Evolutionary conservation across 2,329 filamentous ascomycete species (phyloP), one percentile per base, ranked within the genome.

Genomic region (Colletotrichum lentis): DNA sequence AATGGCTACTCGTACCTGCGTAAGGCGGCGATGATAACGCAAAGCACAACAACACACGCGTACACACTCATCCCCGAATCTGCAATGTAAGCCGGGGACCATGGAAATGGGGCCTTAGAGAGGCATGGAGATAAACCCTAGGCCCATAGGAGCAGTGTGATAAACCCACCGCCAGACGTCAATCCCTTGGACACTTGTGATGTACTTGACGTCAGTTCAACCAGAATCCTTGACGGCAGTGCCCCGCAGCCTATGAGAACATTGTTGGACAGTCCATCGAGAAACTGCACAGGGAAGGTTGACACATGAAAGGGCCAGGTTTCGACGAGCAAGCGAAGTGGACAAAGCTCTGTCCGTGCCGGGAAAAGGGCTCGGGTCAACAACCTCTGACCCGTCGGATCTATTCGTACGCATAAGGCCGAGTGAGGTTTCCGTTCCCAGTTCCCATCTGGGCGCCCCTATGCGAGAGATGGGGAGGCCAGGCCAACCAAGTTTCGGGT

Each of bases 361-460:
- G 27, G 27, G 14, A n/a, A 22, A 49, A 49, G 56, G 56, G 56
- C 44, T 39, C 20, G 56, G 49, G 56, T 31, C 20, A 49, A 18
- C 20, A 37, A 20, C 24, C 50, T 18, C 56, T 16, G 31, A n/a
- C 24, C 44, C 20, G n/a, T 49, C 31, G n/a, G 56, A 39, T 49
- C 56, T 39, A 43, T 35, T 35, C 31, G 31, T 35, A 35, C 8
- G 31, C 31, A 35, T 22, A 35, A 35, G 44, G 56, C 20, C n/a
- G 44, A 49, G 35, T 20, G 44, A 59, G 31, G 31, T 20, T 10
- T 39, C 8, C 24, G 20, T 22, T 12, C 22, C 37, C 14, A 37
- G 39, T 27, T 39, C 37, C n/a, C 20, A 20, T 11, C 10, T 20
- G 22, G 7, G 14, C 14, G 16, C 12, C 20, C 14, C 49, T 12